Conservation (phyloP, 208 protist species). For the Phytomonas sp. region DNA sequence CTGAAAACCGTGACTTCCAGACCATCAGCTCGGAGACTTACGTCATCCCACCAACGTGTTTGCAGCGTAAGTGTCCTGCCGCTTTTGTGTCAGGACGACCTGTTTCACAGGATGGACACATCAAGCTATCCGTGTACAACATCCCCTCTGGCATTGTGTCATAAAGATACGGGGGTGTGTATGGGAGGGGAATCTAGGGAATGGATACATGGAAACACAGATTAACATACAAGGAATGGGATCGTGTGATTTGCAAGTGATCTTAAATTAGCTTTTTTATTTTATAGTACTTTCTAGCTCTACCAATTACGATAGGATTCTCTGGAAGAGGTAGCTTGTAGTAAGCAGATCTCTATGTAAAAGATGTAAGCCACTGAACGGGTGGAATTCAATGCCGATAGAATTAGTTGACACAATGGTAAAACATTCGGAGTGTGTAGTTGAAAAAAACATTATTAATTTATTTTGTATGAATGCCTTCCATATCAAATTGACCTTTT, state of each 20-base stretch:
- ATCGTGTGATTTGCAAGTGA: background rate
- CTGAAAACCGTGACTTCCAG: slow-evolving; percentile 82
- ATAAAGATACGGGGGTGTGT: background rate
- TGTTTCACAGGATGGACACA: slow-evolving; percentile 72
- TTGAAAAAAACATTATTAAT: background rate
- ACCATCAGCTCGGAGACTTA: slow-evolving; percentile 56
- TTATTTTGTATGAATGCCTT: slow-evolving; percentile 13
- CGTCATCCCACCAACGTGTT: slow-evolving; percentile 38
- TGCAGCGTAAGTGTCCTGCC: slow-evolving; percentile 67
- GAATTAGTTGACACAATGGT: background rate
- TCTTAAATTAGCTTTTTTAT: background rate
- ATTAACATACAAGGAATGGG: background rate
- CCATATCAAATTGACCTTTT: slow-evolving; percentile 13
- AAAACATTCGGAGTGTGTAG: background rate
- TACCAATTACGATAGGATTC: background rate
- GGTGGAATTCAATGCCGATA: background rate
- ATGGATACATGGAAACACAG: background rate
- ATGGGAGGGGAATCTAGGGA: slow-evolving; percentile 4
- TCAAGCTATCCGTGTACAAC: slow-evolving; percentile 82
- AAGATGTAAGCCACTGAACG: background rate
- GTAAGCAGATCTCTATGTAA: background rate
- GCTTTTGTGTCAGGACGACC: slow-evolving; percentile 57
- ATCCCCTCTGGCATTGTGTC: slow-evolving; percentile 62
- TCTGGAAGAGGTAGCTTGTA: background rate
- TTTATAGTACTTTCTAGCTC: background rate